A percentile compares a stretch with the other conserved stretches of the same genome.
Evolutionary conservation across 192 early-diverging fungal genomes (phyloP).

Genomic region (Umbelopsis ramanniana): DNA sequence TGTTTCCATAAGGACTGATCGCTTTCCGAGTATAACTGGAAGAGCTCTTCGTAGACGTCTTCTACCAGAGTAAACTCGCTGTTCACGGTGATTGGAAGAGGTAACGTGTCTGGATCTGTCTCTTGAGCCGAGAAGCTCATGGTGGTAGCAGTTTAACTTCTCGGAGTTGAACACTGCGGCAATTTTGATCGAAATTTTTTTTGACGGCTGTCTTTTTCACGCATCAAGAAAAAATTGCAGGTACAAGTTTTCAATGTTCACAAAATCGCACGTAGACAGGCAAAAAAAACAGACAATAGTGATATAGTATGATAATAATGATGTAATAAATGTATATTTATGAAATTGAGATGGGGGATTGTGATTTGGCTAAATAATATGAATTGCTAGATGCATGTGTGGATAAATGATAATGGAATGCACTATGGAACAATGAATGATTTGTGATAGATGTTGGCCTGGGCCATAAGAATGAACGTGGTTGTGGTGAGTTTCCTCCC

Average conservation of each 20-base stretch:
- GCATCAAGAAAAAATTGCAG: no score
- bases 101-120: not conserved
- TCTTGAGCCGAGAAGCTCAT: not conserved
- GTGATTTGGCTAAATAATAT: not conserved
- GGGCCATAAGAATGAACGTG: no score
- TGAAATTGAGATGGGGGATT: no score
- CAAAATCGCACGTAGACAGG: not conserved
- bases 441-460: not conserved
- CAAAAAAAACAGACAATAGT: not conserved
- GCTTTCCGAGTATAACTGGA: slow-evolving; percentile 31
- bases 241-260: no score
- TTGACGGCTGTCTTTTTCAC: no score
- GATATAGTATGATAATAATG: not conserved
- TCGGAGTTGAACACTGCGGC: not conserved
- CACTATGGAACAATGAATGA: not conserved
- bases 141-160: not conserved
- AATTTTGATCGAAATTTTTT: no score
- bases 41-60: slow-evolving; percentile 35
- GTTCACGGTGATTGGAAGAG: not conserved
- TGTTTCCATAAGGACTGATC: slow-evolving; percentile 28
- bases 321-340: no score
- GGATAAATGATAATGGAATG: not conserved
- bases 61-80: slow-evolving; percentile 4
- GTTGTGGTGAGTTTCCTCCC: no score
- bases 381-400: not conserved